Conservation (phyloP, 2,329 filamentous ascomycete species). For the Colletotrichum tanaceti region DNA sequence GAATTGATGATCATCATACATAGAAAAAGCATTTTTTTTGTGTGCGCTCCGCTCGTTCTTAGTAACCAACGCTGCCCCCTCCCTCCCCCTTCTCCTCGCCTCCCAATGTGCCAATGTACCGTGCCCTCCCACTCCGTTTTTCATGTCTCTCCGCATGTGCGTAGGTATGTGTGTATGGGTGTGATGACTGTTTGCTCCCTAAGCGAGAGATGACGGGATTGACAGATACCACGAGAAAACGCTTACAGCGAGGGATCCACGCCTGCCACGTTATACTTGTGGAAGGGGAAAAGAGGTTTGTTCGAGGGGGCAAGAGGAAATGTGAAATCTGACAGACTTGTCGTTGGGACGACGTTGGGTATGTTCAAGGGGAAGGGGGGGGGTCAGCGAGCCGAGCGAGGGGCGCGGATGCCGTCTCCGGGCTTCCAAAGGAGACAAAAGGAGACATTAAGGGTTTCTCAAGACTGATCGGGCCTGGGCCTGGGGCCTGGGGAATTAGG, state of each 20-base stretch:
- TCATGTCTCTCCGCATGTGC: not conserved
- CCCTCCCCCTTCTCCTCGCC: no score
- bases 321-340: slow-evolving; percentile 11
- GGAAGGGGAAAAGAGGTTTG: not conserved
- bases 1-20: slow-evolving; percentile 40
- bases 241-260: not conserved
- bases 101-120: no score
- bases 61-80: not conserved
- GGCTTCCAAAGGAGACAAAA: not conserved
- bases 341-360: no score
- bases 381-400: slow-evolving; percentile 7
- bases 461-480: no score
- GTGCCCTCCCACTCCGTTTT: not conserved
- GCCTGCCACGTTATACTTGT: not conserved
- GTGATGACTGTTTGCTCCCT: not conserved
- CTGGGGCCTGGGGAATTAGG: not conserved
- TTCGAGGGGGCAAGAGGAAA: not conserved
- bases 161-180: not conserved
- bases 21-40: slow-evolving; percentile 33
- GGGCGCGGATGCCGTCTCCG: slow-evolving; percentile 17
- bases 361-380: not conserved
- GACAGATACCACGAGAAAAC: not conserved
- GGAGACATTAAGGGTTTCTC: no score
- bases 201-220: not conserved
- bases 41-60: slow-evolving; percentile 26